phyloP scores from a whole-genome alignment of 78 protist species.

The Dictyostelium intermedium region DNA sequence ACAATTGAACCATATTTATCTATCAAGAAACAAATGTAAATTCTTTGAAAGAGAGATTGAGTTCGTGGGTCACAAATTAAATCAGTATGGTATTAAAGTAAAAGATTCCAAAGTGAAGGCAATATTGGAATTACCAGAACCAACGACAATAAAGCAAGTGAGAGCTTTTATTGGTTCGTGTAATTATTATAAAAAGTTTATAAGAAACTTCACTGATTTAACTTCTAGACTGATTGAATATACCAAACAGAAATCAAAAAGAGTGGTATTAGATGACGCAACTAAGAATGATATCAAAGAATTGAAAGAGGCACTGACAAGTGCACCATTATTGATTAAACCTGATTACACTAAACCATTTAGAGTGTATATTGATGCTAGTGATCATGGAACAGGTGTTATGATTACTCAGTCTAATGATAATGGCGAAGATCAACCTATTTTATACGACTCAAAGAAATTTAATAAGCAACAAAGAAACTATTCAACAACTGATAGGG shows the following conservation, averaged over 20 bases:
- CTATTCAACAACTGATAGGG: not conserved
- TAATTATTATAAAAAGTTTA: not conserved
- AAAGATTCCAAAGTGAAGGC: not conserved
- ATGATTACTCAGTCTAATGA: not conserved
- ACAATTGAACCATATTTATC: not conserved
- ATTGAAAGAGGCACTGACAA: not conserved
- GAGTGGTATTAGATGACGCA: not conserved
- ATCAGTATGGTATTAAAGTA: not conserved
- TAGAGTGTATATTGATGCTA: not conserved
- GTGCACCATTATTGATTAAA: not conserved
- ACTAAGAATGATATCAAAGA: not conserved
- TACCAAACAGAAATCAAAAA: not conserved
- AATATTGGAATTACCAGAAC: not conserved
- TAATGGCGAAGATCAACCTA: not conserved
- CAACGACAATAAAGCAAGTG: not conserved
- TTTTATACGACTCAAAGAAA: conserved; percentile 2
- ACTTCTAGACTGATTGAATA: not conserved
- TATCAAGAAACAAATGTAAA: not conserved
- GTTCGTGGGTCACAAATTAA: not conserved
- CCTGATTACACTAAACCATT: not conserved
- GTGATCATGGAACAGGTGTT: not conserved
- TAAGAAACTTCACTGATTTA: not conserved
- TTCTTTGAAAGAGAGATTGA: not conserved
- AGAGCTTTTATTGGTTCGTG: not conserved
- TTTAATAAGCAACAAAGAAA: not conserved